Evolutionary conservation across 208 protist genomes (phyloP), one percentile per base, ranked within the genome.

Genomic region (Leishmania tropica): DNA sequence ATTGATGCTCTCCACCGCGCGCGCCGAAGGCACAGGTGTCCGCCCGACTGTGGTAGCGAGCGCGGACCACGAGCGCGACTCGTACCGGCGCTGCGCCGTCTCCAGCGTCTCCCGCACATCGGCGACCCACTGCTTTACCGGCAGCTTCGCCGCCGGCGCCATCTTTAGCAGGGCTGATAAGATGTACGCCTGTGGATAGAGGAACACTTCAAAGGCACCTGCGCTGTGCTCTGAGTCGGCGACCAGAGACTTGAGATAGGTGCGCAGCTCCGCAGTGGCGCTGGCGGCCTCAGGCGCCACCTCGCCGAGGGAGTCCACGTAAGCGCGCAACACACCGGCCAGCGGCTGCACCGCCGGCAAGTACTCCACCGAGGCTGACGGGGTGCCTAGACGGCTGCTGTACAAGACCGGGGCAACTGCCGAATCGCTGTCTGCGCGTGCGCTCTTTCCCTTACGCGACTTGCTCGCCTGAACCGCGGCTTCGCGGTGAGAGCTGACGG

Each of bases 181-280:
- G 58, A 97, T 81, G 81, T 87, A 87, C 58, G 83, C 88, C 80
- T 95, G 84, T 0, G 90, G 91, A 81, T 94, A 96, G 58, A 97
- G 80, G 76, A 95, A 94, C 6, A 19, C 56, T 51, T 93, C 87
- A 37, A 92, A 87, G 53, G 56, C 84, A 8, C n/a, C 80, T 60
- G 83, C 72, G 84, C 83, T 81, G 76, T 82, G 53, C 48, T 70
- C 35, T 7, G 68, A 45, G n/a, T 80, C 81, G 53, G 85, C 35
- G 64, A 88, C 85, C 21, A 84, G 78, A 42, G 76, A 54, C 51
- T 87, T 65, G 11, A 93, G 60, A 45, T 83, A 80, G 51, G 85
- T 75, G 60, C 81, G 58, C 65, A 72, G 74, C 54, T 75, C 78
- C 37, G 92, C 67, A 68, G 84, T 64, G 6, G 47, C 73, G 17